A percentile compares a stretch with the other conserved stretches of the same genome.
Evolutionary conservation across 2,329 filamentous ascomycete species (phyloP).

Genomic region (Aspergillus sp.): DNA sequence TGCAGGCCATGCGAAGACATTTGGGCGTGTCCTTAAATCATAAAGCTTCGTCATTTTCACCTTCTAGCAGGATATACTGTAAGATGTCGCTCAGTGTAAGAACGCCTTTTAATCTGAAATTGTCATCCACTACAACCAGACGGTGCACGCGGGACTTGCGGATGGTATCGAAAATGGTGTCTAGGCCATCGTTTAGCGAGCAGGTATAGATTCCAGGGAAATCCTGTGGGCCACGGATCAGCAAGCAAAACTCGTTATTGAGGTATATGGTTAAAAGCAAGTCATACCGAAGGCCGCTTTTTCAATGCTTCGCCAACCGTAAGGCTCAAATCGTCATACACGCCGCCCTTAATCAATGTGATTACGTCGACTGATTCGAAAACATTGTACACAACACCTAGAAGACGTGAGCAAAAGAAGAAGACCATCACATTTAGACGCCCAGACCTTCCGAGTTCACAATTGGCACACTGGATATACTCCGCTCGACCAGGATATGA

Average conservation of each 20-base stretch:
- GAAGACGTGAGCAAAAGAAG: background rate
- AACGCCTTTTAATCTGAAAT: conserved; percentile 80
- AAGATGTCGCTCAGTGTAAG: conserved; percentile 95
- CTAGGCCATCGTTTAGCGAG: conserved; percentile 83
- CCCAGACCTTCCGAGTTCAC: conserved; percentile 68
- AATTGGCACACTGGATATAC: conserved; percentile 93
- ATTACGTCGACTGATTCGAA: conserved; percentile 99
- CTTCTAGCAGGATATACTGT: conserved; percentile 85
- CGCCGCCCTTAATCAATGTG: conserved; percentile 87
- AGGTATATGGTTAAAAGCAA: background rate
- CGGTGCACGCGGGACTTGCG: conserved; percentile 92
- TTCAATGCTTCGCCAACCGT: conserved; percentile 86
- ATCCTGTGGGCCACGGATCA: conserved; percentile 53
- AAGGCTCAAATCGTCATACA: conserved; percentile 85
- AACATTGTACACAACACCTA: conserved; percentile 79
- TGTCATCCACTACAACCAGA: conserved; percentile 88
- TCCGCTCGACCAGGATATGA: conserved; percentile 85
- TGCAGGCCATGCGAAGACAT: conserved; percentile 23
- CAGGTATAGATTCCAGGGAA: conserved; percentile 98
- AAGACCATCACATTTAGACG: background rate
- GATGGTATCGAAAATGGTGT: conserved; percentile 95
- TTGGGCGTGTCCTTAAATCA: conserved; percentile 12
- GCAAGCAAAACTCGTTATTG: conserved; percentile 42
- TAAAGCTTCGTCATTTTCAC: conserved; percentile 61
- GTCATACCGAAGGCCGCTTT: conserved; percentile 70